Conservation (phyloP, 1,284 basidiomycete species). For the Tilletia horrida region DNA sequence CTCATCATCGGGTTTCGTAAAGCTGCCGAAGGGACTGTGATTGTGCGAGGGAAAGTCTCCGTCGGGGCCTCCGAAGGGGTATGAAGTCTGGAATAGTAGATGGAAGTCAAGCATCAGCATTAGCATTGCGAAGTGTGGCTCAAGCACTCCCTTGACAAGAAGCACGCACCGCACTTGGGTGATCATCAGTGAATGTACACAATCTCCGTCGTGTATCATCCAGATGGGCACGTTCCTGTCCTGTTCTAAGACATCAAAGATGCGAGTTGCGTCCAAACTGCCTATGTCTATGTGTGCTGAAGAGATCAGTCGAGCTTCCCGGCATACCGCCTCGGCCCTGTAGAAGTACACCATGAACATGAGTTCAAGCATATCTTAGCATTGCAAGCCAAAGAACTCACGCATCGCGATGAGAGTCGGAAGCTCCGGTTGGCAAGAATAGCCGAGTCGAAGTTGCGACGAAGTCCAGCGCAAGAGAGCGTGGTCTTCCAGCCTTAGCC, state of each 20-base stretch:
- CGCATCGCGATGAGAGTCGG: not conserved
- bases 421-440: not conserved
- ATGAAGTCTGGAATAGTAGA: not conserved
- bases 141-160: not conserved
- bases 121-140: not conserved
- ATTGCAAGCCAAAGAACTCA: not conserved
- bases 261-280: not conserved
- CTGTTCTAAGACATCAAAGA: not conserved
- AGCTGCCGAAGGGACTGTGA: not conserved
- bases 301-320: no score
- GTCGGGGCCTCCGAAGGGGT: not conserved
- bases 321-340: not conserved
- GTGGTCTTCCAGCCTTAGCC: no score
- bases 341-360: not conserved
- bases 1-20: slow-evolving; percentile 1
- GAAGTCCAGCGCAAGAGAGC: no score
- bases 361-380: not conserved
- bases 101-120: no score
- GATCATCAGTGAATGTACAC: not conserved
- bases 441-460: not conserved
- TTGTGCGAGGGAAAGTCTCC: not conserved
- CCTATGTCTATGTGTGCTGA: not conserved
- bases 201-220: not conserved
- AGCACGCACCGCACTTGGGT: not conserved
- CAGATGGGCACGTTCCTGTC: not conserved